A percentile compares a stretch with the other conserved stretches of the same genome.
Conservation (phyloP, 495 filamentous ascomycete genomes). For the Chaetomium fimeti region DNA sequence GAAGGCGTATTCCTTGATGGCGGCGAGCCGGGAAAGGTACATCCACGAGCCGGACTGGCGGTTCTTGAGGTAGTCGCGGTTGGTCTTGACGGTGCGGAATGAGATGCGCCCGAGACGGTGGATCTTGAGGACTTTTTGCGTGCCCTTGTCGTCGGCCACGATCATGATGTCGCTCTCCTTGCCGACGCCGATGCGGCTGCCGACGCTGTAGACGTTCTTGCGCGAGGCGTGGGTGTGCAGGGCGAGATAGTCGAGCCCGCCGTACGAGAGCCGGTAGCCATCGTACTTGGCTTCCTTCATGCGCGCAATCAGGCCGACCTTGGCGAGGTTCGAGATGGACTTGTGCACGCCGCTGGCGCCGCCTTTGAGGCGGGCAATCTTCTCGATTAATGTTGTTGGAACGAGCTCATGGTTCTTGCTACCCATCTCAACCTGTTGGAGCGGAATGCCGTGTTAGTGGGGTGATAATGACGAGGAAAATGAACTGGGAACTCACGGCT, state of each 20-base stretch:
- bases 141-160: constrained; percentile 66
- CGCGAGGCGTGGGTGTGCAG: constrained; percentile 81
- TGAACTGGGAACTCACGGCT: constrained; percentile 60
- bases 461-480: constrained; percentile 25
- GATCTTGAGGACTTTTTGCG: constrained; percentile 81
- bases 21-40: constrained; percentile 92
- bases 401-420: constrained; percentile 97
- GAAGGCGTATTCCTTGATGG: constrained; percentile 87
- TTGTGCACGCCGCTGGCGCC: constrained; percentile 77
- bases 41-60: constrained; percentile 78
- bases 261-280: constrained; percentile 95
- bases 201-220: constrained; percentile 80
- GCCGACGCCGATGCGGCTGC: constrained; percentile 91
- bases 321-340: constrained; percentile 85
- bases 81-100: constrained; percentile 91
- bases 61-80: constrained; percentile 91
- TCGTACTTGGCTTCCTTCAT: constrained; percentile 97
- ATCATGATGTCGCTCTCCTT: constrained; percentile 98
- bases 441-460: constrained; percentile 19
- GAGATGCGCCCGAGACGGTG: constrained; percentile 91
- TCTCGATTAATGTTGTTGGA: constrained; percentile 81
- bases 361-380: constrained; percentile 76
- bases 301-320: constrained; percentile 85
- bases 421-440: constrained; percentile 76
- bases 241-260: constrained; percentile 93